Conservation (phyloP, 352 stramenopile species). For the Phytophthora tubulina region DNA sequence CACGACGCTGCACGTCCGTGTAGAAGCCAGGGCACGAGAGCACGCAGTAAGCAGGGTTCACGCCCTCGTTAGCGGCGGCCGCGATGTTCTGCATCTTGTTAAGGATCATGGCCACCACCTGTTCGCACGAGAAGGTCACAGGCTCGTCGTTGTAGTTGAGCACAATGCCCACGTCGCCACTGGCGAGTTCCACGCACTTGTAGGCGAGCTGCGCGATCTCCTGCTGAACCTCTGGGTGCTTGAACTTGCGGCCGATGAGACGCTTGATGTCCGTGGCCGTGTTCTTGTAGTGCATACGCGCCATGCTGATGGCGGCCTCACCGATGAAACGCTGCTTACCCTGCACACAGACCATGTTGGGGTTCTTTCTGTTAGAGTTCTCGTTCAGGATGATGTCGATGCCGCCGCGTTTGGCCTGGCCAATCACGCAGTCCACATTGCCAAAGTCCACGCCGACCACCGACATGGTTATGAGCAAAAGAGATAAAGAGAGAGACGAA, state of each 20-base stretch:
- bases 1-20: constrained; percentile 97
- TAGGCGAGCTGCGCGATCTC: constrained; percentile 95
- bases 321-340: constrained; percentile 95
- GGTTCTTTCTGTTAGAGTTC: constrained; percentile 99
- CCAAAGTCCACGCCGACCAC: constrained; percentile 98
- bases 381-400: constrained; percentile 99
- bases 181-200: constrained; percentile 90
- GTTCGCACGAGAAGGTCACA: constrained; percentile 95
- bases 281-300: constrained; percentile 98
- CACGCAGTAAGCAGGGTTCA: constrained; percentile 92
- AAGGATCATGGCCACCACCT: constrained; percentile 98
- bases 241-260: constrained; percentile 97
- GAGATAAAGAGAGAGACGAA: constrained; percentile 1
- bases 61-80: constrained; percentile 91
- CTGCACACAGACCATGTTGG: constrained; percentile 90
- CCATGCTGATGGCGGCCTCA: constrained; percentile 91
- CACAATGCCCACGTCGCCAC: constrained; percentile 91
- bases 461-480: constrained; percentile 85
- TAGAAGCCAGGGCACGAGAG: constrained; percentile 98
- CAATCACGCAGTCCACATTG: constrained; percentile 96
- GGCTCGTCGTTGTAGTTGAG: constrained; percentile 94
- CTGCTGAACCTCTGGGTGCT: constrained; percentile 95
- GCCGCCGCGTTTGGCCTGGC: constrained; percentile 95
- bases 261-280: constrained; percentile 98
- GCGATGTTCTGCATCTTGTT: constrained; percentile 97